Conservation (phyloP, 2,329 filamentous ascomycete genomes). For the Ascochyta clinopodiicola region DNA sequence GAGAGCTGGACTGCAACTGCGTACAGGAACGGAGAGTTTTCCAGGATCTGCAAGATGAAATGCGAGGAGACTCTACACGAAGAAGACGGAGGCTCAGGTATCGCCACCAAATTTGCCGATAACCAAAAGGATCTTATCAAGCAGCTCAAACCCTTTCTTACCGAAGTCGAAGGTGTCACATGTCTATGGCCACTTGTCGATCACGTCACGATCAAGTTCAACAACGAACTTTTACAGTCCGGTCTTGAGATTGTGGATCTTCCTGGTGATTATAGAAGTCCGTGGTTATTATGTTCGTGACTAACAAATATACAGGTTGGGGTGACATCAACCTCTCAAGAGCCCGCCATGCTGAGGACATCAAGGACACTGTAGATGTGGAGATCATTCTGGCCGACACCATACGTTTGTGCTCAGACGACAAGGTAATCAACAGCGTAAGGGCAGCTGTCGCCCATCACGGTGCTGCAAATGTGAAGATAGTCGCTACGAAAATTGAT, state of each 20-base stretch:
- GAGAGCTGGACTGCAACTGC: conserved; percentile 14
- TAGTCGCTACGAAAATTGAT: conserved; percentile 35
- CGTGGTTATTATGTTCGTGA: background rate
- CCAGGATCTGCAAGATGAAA: conserved; percentile 19
- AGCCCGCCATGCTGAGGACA: conserved; percentile 23
- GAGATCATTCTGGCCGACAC: conserved; percentile 31
- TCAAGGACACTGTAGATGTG: conserved; percentile 28
- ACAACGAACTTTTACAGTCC: conserved; percentile 19
- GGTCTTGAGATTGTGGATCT: conserved; percentile 29
- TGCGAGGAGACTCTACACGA: conserved; percentile 21
- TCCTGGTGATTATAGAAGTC: conserved; percentile 23
- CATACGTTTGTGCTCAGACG: conserved; percentile 23
- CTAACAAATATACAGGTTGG: conserved; percentile 19
- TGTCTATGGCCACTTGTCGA: conserved; percentile 35
- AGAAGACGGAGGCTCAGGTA: background rate
- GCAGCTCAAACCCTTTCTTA: conserved; percentile 23
- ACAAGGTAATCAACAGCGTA: conserved; percentile 23
- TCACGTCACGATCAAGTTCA: conserved; percentile 20
- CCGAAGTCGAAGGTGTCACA: conserved; percentile 19
- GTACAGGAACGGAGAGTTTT: conserved; percentile 21
- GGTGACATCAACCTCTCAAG: conserved; percentile 30
- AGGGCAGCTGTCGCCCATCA: conserved; percentile 18
- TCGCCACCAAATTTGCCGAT: background rate
- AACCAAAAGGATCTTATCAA: conserved; percentile 17
- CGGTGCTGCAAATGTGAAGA: conserved; percentile 24